Evolutionary conservation across 2,329 filamentous ascomycete genomes (phyloP).

Genomic region (Zasmidium citrigriseum): DNA sequence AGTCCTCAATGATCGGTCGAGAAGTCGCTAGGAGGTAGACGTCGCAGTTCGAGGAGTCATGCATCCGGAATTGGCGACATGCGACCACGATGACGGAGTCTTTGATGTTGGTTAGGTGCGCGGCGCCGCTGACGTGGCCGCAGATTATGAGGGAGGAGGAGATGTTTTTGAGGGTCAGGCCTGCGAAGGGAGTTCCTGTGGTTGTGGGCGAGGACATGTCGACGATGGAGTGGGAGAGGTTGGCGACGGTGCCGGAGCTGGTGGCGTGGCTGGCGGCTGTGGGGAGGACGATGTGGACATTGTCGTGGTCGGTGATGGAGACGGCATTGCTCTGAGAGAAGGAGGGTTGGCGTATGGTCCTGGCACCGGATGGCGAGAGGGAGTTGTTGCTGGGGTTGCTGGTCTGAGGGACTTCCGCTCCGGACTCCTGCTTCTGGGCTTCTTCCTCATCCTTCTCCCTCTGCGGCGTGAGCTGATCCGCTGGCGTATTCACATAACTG

Average conservation of each 20-base stretch:
- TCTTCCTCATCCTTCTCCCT: constrained; percentile 20
- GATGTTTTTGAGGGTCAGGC: constrained; percentile 69
- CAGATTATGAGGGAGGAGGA: constrained; percentile 71
- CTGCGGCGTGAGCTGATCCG: constrained; percentile 23
- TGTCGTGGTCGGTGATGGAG: constrained; percentile 63
- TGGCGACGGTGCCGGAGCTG: constrained; percentile 70
- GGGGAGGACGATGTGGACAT: constrained; percentile 77
- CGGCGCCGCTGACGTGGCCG: constrained; percentile 75
- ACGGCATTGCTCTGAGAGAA: constrained; percentile 60
- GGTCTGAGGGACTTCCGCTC: constrained; percentile 45
- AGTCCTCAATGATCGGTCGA: constrained; percentile 93
- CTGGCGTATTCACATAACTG: constrained; percentile 43
- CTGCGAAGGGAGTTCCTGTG: constrained; percentile 60
- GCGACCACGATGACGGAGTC: constrained; percentile 76
- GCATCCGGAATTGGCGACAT: constrained; percentile 88
- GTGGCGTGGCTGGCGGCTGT: constrained; percentile 69
- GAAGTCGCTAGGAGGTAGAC: constrained; percentile 81
- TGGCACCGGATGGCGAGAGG: constrained; percentile 44
- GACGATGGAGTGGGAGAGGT: constrained; percentile 70
- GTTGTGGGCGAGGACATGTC: constrained; percentile 72
- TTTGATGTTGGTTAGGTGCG: constrained; percentile 75
- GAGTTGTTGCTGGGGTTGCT: constrained; percentile 50
- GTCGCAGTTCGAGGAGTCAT: constrained; percentile 78
- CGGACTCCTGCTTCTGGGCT: constrained; percentile 10
- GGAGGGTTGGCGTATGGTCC: constrained; percentile 51